Evolutionary conservation across 2,329 filamentous ascomycete species (phyloP), one percentile per base, ranked within the genome.

Genomic region (Fusarium buharicum): DNA sequence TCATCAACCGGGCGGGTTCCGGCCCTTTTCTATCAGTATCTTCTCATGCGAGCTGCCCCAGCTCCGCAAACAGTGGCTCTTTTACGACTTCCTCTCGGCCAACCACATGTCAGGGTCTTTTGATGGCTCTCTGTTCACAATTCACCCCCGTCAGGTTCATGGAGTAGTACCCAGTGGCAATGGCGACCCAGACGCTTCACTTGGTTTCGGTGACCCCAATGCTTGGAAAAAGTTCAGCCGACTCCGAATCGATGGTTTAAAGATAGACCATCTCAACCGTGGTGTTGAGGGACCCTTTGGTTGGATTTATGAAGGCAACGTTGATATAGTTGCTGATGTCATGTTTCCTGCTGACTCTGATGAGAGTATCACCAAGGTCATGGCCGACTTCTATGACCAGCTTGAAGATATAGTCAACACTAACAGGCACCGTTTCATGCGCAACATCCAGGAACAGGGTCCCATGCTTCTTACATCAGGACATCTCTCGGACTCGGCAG

Each of bases 221-320:
- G 88, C 88, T 0, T 99, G 94, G 94, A 97, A 98, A 77, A 98
- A 97, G 76, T 93, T 97, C 66, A 97, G 90, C 72, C 86, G 95
- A 20, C 86, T 98, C 55, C 87, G 95, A 6, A 96, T 99, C 55
- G 95, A 99, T 72, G 93, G 90, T 0, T 83, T 99, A 10, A 96
- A 90, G 73, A 97, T 99, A 50, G 95, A 98, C 70, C 95, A 99
- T 74, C 83, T 99, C 10, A 99, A 99, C 73, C 87, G 93, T 37
- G 93, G 93, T 20, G 92, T 97, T 16, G 88, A 95, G 60, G 95
- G 95, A 0, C 93, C 94, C 0, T 97, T 99, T 75, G 93, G 92
- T 4, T 99, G 95, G 95, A 99, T 99, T 49, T 91, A 96, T 66
- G 92, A 98, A 77, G 95, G 95, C 30, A 96, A 95, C 62, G 93